These are phyloP conservation scores for Oropetium thomaeum DNA, from an alignment of 176 grass and related monocot genomes.

Conservation along the genomic window DNA sequence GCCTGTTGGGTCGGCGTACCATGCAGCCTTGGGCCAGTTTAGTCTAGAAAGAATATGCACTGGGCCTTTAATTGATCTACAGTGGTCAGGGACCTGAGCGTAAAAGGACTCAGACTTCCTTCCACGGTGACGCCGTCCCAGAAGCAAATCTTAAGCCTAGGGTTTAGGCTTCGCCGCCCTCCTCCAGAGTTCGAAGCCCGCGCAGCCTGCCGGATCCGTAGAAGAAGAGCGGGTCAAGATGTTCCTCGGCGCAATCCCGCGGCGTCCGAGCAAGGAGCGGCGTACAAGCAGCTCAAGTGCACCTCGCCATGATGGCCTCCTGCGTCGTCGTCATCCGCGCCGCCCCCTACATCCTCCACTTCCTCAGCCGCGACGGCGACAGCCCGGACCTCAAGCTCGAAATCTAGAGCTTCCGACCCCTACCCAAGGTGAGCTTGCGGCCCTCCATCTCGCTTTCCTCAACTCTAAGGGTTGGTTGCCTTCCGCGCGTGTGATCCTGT, in stretches of 20 bases:
- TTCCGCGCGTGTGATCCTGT: background rate
- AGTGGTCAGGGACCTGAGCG: background rate
- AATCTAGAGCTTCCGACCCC: constrained; percentile 12
- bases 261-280: constrained; percentile 66
- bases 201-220: constrained; percentile 9
- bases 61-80: background rate
- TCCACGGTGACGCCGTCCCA: too few species aligned
- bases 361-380: constrained; percentile 44
- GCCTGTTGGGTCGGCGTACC: too few species aligned
- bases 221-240: constrained; percentile 20
- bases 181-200: constrained; percentile 17
- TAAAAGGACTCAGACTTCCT: background rate
- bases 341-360: constrained; percentile 70
- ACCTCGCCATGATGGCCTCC: constrained; percentile 44
- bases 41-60: too few species aligned
- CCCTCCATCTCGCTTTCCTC: background rate
- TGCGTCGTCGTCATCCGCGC: constrained; percentile 58
- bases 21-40: too few species aligned
- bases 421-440: background rate
- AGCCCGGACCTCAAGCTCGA: constrained; percentile 51
- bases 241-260: constrained; percentile 41
- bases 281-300: constrained; percentile 62
- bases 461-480: background rate
- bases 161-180: constrained; percentile 41
- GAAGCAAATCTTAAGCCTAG: constrained; percentile 3